phyloP scores from a whole-genome alignment of 352 stramenopile genomes.

The Phytophthora nicotianae region DNA sequence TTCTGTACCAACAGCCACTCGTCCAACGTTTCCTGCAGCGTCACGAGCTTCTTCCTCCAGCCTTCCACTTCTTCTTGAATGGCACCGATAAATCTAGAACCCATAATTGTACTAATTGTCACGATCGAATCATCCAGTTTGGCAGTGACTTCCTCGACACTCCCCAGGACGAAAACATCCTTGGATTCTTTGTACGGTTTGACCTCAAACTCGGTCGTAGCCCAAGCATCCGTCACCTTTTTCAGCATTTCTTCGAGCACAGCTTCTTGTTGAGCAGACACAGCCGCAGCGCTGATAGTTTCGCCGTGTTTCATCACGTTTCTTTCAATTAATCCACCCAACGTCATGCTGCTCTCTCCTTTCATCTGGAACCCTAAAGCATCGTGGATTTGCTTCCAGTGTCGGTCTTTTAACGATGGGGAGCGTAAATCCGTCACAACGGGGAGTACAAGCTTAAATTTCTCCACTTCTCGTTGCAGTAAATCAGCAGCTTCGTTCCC shows the following conservation, averaged over 20 bases:
- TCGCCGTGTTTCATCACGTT: conserved; percentile 90
- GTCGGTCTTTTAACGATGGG: conserved; percentile 69
- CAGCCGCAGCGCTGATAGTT: conserved; percentile 85
- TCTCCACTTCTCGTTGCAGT: conserved; percentile 87
- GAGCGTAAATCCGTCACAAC: conserved; percentile 77
- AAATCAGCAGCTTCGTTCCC: conserved; percentile 85
- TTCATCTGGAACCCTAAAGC: conserved; percentile 92
- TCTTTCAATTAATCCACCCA: conserved; percentile 86
- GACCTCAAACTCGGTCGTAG: conserved; percentile 91
- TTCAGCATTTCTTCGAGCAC: conserved; percentile 94
- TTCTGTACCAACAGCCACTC: conserved; percentile 90
- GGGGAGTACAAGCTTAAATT: conserved; percentile 89
- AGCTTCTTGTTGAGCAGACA: conserved; percentile 88
- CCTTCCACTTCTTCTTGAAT: conserved; percentile 91
- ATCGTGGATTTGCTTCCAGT: conserved; percentile 76
- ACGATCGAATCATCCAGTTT: conserved; percentile 94
- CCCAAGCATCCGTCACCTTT: conserved; percentile 92
- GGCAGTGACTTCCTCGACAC: conserved; percentile 90
- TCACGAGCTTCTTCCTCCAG: conserved; percentile 87
- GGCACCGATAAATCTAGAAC: conserved; percentile 89
- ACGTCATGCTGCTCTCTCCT: conserved; percentile 73
- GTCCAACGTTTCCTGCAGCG: conserved; percentile 86
- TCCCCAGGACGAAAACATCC: conserved; percentile 92
- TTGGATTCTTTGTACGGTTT: conserved; percentile 94
- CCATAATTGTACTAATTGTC: conserved; percentile 93